Base-by-base conservation (phyloP, 2,329 filamentous ascomycete species). In the Arthrobotrys sinensis region DNA sequence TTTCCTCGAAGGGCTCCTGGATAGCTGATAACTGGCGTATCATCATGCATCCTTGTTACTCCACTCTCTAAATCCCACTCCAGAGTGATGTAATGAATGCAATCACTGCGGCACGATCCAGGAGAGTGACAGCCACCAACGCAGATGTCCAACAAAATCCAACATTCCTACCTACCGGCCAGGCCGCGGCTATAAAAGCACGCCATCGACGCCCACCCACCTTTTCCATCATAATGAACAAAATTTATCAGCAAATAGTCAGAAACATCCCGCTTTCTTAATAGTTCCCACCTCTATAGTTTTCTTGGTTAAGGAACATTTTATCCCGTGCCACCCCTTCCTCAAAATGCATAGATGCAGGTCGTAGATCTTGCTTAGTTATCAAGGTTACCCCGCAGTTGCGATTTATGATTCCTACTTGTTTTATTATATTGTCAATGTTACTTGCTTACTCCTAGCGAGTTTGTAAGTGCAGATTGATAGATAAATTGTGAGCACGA, bases 131-230 rank as follows among this genome's bases (percentile, higher is more conserved):
- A 24, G 24, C 24, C 24, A 21, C 14, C 70, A 75, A 75, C 70
- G 34, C 70, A 75, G 24, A 43, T 32, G 16, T 63, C 16, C 62
- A 16, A 68, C 63, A 63, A 55, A 52, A 46, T 34, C 11, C 50
- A 60, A 50, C 52, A 62, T 53, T 11, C 38, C 14, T 43, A 46
- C 4, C 32, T 12, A 40, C 45, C 64, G 19, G 19, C 46, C 1
- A 55, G 50, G 40, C 48, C 60, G 40, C 63, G 52, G 64, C 64
- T 55, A 60, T 8, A n/a, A 11, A 65, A 75, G 62, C 72, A 76
- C 72, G 72, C 72, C 65, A 76, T 76, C 36, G 65, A 67, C 52
- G 55, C 55, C 57, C 24, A 50, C 43, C 43, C 48, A 62, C 34
- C 12, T 19, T 28, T 46, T 16, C 19, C 28, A 11, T 6, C 32